Percentiles rank a stretch among this genome's conserved stretches.
phyloP scores from a whole-genome alignment of 768 basidiomycete species.

The Mycena polygramma region DNA sequence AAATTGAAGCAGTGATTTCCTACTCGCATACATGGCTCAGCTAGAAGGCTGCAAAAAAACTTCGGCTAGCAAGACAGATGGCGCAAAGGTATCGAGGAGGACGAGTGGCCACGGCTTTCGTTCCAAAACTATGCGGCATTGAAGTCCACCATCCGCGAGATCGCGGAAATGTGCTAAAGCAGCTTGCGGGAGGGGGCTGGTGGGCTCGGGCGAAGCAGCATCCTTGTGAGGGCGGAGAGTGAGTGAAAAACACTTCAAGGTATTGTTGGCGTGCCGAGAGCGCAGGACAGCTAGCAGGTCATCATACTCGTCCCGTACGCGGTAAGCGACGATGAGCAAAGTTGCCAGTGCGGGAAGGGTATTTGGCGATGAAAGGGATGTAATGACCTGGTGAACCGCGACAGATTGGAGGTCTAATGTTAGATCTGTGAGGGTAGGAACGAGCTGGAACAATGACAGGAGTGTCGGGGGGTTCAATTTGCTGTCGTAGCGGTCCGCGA shows the following conservation, averaged over 20 bases:
- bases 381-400: not conserved
- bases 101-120: not conserved
- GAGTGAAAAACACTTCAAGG: not conserved
- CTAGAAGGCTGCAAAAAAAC: too few relatives aligned
- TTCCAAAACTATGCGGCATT: not conserved
- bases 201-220: not conserved
- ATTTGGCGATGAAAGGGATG: not conserved
- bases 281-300: not conserved
- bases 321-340: not conserved
- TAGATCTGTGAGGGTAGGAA: not conserved
- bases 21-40: too few relatives aligned
- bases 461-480: not conserved
- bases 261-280: not conserved
- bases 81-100: constrained; percentile 2
- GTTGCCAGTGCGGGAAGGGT: constrained; percentile 2
- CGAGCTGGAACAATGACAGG: not conserved
- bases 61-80: too few relatives aligned
- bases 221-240: not conserved
- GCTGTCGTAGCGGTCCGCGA: too few relatives aligned
- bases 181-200: not conserved
- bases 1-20: too few relatives aligned
- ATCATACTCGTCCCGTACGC: constrained; percentile 13
- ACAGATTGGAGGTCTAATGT: not conserved
- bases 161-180: constrained; percentile 3
- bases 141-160: not conserved